Evolutionary conservation across 371 early-diverging fungal genomes (phyloP).

Genomic region (Mucor lusitanicus): DNA sequence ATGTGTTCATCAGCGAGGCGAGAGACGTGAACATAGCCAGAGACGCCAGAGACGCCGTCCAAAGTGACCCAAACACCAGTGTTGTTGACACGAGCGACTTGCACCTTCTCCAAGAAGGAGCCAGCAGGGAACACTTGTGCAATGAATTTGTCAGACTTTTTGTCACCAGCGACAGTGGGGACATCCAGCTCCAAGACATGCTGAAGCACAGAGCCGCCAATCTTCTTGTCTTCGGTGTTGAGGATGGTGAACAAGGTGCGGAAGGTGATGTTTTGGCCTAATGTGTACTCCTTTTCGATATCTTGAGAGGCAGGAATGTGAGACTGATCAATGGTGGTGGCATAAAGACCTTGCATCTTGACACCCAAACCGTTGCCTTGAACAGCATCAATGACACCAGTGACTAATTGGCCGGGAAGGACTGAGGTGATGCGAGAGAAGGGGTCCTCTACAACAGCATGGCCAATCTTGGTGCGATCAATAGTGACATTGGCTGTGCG

Average conservation of each 20-base stretch:
- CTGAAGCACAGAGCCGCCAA: slow-evolving; percentile 62
- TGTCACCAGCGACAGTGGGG: slow-evolving; percentile 7
- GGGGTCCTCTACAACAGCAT: slow-evolving; percentile 49
- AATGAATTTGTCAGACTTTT: slow-evolving; percentile 27
- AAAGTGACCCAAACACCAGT: slow-evolving; percentile 61
- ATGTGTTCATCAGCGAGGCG: slow-evolving; percentile 72
- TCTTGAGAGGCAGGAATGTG: slow-evolving; percentile 55
- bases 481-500: slow-evolving; percentile 64
- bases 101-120: slow-evolving; percentile 56
- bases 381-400: slow-evolving; percentile 53
- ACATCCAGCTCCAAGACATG: slow-evolving; percentile 49
- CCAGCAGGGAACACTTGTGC: slow-evolving; percentile 57
- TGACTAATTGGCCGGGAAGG: slow-evolving; percentile 66
- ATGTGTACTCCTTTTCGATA: slow-evolving; percentile 50
- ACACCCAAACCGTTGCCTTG: slow-evolving; percentile 61
- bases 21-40: slow-evolving; percentile 70
- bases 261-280: slow-evolving; percentile 57
- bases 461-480: slow-evolving; percentile 55
- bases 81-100: slow-evolving; percentile 53
- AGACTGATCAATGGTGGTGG: slow-evolving; percentile 53
- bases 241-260: slow-evolving; percentile 67
- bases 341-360: slow-evolving; percentile 73
- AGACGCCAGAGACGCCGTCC: slow-evolving; percentile 46
- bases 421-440: slow-evolving; percentile 61
- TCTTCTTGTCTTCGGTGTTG: slow-evolving; percentile 54